These are phyloP conservation scores for Cordyceps cateniannulata DNA, from an alignment of 2,329 filamentous ascomycete species.

Conservation along the genomic window DNA sequence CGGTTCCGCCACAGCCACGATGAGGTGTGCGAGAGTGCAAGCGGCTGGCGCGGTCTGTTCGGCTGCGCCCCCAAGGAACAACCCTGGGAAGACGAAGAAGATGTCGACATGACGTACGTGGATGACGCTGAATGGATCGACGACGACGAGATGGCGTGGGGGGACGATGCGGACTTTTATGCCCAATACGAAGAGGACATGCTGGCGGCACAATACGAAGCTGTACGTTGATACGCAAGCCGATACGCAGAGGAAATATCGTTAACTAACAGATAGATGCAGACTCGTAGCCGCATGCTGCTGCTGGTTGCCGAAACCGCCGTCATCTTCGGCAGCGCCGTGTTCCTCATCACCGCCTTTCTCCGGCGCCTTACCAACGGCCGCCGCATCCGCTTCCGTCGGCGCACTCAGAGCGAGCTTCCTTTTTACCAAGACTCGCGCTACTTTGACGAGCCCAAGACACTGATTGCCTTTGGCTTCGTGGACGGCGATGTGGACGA, in stretches of 20 bases:
- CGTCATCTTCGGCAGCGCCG: conserved; percentile 32
- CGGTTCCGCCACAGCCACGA: conserved; percentile 29
- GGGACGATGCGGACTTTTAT: background rate
- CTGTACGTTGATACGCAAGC: background rate
- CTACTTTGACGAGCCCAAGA: conserved; percentile 13
- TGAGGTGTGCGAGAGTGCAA: conserved; percentile 16
- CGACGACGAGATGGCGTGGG: background rate
- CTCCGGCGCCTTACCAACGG: conserved; percentile 14
- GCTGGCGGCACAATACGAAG: background rate
- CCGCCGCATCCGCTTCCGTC: conserved; percentile 12
- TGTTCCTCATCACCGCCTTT: conserved; percentile 16
- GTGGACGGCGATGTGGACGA: background rate
- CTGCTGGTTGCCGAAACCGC: conserved; percentile 26
- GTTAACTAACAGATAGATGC: background rate
- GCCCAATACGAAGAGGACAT: background rate
- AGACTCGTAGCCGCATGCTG: conserved; percentile 6
- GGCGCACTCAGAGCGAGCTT: background rate
- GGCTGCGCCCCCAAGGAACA: background rate
- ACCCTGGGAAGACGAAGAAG: background rate
- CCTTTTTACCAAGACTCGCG: conserved; percentile 9
- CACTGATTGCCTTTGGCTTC: background rate
- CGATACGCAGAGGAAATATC: background rate
- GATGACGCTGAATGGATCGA: background rate
- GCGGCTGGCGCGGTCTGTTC: conserved; percentile 8
- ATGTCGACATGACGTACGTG: background rate